Conservation (phyloP, 805 yeast genomes). For the Starmerella floris region DNA sequence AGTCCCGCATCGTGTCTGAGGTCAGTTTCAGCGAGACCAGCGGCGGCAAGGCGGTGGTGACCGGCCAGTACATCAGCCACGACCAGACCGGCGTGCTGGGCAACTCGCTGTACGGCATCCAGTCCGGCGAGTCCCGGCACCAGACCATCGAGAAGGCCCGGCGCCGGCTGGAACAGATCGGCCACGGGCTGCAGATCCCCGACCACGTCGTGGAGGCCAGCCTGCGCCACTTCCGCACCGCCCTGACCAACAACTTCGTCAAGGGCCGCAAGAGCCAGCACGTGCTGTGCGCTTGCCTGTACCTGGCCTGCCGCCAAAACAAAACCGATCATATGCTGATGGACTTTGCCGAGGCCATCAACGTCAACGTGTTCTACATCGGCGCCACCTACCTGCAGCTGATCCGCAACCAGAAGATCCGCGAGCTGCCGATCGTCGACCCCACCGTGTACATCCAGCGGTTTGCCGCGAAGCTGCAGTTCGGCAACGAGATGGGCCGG, state of each 20-base stretch:
- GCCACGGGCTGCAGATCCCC: constrained; percentile 64
- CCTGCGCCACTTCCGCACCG: constrained; percentile 75
- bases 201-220: constrained; percentile 80
- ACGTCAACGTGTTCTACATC: constrained; percentile 80
- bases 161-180: constrained; percentile 64
- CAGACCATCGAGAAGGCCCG: constrained; percentile 80
- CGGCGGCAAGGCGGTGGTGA: constrained; percentile 89
- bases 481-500: constrained; percentile 47
- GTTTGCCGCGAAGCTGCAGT: constrained; percentile 75
- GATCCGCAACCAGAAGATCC: constrained; percentile 73
- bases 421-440: constrained; percentile 73
- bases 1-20: constrained; percentile 88
- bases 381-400: constrained; percentile 92
- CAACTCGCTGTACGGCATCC: constrained; percentile 39
- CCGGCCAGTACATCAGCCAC: constrained; percentile 83
- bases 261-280: constrained; percentile 96
- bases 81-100: constrained; percentile 67
- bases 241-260: constrained; percentile 76
- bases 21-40: constrained; percentile 87
- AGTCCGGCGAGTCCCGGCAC: constrained; percentile 57
- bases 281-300: constrained; percentile 87
- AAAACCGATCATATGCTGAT: constrained; percentile 90
- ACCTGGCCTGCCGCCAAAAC: constrained; percentile 85
- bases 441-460: constrained; percentile 90
- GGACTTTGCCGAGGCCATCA: constrained; percentile 82